A percentile compares a stretch with the other conserved stretches of the same genome.
Conservation (phyloP, 2,329 filamentous ascomycete species). For the Calonectria montana region DNA sequence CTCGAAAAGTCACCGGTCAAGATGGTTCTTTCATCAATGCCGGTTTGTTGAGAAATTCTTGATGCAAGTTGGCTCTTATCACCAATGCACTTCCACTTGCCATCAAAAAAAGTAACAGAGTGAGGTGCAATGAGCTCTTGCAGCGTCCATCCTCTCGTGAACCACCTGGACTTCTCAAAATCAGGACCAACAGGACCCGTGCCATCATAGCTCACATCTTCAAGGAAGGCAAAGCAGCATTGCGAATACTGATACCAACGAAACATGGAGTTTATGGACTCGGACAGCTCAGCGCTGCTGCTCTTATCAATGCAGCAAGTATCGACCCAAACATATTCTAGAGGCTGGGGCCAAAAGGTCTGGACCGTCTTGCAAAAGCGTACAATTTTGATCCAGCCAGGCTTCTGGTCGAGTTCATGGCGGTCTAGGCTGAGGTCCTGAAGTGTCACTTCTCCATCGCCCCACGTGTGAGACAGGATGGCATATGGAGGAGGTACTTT, state of each 20-base stretch:
- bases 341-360: not conserved
- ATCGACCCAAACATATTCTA: slow-evolving; percentile 26
- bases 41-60: slow-evolving; percentile 16
- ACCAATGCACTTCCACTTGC: slow-evolving; percentile 22
- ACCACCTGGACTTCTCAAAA: slow-evolving; percentile 30
- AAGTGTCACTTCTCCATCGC: slow-evolving; percentile 17
- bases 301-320: slow-evolving; percentile 32
- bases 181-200: not conserved
- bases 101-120: slow-evolving; percentile 27
- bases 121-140: slow-evolving; percentile 33
- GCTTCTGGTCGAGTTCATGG: not conserved
- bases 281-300: slow-evolving; percentile 33
- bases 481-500: slow-evolving; percentile 26
- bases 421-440: slow-evolving; percentile 18
- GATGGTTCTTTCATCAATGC: slow-evolving; percentile 27
- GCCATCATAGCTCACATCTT: slow-evolving; percentile 51
- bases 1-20: slow-evolving; percentile 12
- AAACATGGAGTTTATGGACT: slow-evolving; percentile 39
- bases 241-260: slow-evolving; percentile 43
- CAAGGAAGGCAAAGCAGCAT: slow-evolving; percentile 30
- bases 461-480: slow-evolving; percentile 30
- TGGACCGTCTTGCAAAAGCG: slow-evolving; percentile 16
- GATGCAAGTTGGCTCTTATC: slow-evolving; percentile 18
- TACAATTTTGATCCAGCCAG: slow-evolving; percentile 29
- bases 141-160: slow-evolving; percentile 36